These are phyloP conservation scores for Cymbopogon flexuosus DNA, from an alignment of 202 grass and related monocot genomes.

Conservation along the genomic window DNA sequence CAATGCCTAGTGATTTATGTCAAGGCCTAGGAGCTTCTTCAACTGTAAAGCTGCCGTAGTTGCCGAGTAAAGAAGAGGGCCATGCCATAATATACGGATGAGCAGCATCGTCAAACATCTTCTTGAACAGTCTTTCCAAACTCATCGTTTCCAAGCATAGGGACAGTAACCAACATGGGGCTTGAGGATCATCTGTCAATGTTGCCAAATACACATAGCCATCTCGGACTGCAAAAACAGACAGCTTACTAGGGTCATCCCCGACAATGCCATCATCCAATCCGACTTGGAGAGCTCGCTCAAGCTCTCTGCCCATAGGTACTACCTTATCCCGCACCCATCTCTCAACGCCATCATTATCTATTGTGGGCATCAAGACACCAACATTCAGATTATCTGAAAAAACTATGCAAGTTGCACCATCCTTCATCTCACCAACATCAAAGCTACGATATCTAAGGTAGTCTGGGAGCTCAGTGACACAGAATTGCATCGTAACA, in stretches of 20 bases:
- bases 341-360: not conserved
- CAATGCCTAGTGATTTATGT: no score
- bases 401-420: not conserved
- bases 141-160: conserved; percentile 10
- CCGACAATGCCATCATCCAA: not conserved
- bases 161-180: not conserved
- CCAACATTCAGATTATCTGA: not conserved
- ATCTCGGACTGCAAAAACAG: not conserved
- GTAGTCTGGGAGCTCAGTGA: no score
- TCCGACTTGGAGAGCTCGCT: no score
- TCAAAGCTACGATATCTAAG: no score
- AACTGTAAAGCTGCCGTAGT: not conserved
- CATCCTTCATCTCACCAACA: no score
- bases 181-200: not conserved
- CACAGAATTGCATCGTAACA: no score
- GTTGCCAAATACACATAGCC: conserved; percentile 3
- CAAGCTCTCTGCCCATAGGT: not conserved
- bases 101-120: no score
- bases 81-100: not conserved
- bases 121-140: not conserved
- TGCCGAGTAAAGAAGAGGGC: not conserved
- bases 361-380: not conserved
- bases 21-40: no score
- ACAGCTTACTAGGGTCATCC: no score
- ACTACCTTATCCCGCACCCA: not conserved